Conservation (phyloP, 495 filamentous ascomycete species). For the Penicillium soppii region DNA sequence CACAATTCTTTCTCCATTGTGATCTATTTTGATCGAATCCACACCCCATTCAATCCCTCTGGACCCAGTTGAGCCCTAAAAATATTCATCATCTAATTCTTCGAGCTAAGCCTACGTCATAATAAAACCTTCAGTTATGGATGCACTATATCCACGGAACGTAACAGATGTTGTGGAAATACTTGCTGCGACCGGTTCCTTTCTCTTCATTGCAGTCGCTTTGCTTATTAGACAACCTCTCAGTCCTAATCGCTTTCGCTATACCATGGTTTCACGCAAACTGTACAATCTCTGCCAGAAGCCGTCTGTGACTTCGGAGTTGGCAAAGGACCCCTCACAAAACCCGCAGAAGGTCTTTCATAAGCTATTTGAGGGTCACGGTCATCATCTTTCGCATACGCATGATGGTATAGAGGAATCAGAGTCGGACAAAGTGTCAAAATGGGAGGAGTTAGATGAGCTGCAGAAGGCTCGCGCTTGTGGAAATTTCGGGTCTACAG, state of each 20-base stretch:
- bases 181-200: not conserved
- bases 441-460: constrained; percentile 33
- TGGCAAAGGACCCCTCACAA: constrained; percentile 52
- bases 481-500: constrained; percentile 64
- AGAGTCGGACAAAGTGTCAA: constrained; percentile 13
- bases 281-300: constrained; percentile 53
- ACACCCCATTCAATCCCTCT: not conserved
- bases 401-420: constrained; percentile 2
- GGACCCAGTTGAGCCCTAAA: not conserved
- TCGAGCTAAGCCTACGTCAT: constrained; percentile 11
- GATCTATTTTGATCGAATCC: not conserved
- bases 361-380: constrained; percentile 45
- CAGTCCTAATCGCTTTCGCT: constrained; percentile 5
- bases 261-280: constrained; percentile 27
- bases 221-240: constrained; percentile 12
- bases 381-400: constrained; percentile 11
- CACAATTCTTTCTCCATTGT: constrained; percentile 1
- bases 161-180: not conserved
- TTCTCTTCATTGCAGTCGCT: not conserved
- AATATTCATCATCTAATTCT: not conserved
- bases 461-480: constrained; percentile 55
- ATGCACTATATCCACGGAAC: constrained; percentile 2
- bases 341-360: constrained; percentile 55
- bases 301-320: constrained; percentile 53
- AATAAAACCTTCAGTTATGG: not conserved